These are phyloP conservation scores for Rubroshorea leprosula DNA, from an alignment of 345 rosid species.

Conservation along the genomic window DNA sequence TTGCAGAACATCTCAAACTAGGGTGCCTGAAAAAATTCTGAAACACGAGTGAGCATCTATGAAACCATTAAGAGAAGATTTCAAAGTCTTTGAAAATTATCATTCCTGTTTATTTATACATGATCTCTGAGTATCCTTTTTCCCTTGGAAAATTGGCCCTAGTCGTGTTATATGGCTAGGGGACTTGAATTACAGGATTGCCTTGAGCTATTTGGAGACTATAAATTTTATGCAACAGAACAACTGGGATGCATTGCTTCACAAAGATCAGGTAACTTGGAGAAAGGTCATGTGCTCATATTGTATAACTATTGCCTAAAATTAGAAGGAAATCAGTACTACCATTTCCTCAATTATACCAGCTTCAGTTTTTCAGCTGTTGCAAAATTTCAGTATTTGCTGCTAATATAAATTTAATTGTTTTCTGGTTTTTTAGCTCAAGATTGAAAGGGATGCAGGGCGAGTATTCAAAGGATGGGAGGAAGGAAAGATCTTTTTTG, in stretches of 20 bases:
- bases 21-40: constrained; percentile 61
- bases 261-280: constrained; percentile 77
- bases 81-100: not conserved
- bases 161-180: constrained; percentile 93
- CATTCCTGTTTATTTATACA: not conserved
- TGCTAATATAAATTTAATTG: not conserved
- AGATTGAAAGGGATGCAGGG: constrained; percentile 86
- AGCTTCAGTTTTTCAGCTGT: too few relatives aligned
- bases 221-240: constrained; percentile 48
- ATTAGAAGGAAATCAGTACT: too few relatives aligned
- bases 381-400: too few relatives aligned
- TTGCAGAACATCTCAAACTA: constrained; percentile 44
- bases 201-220: constrained; percentile 75
- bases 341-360: too few relatives aligned
- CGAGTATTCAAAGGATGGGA: constrained; percentile 87
- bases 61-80: constrained; percentile 1
- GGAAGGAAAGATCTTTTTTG: constrained; percentile 81
- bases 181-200: constrained; percentile 89
- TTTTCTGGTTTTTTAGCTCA: constrained; percentile 42
- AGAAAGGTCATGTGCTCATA: too few relatives aligned
- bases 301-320: too few relatives aligned
- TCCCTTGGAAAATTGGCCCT: constrained; percentile 9
- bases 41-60: constrained; percentile 65
- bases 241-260: constrained; percentile 59
- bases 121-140: not conserved